Conservation (phyloP, 108 stramenopile species). For the Cyclostephanos tholiformis region DNA sequence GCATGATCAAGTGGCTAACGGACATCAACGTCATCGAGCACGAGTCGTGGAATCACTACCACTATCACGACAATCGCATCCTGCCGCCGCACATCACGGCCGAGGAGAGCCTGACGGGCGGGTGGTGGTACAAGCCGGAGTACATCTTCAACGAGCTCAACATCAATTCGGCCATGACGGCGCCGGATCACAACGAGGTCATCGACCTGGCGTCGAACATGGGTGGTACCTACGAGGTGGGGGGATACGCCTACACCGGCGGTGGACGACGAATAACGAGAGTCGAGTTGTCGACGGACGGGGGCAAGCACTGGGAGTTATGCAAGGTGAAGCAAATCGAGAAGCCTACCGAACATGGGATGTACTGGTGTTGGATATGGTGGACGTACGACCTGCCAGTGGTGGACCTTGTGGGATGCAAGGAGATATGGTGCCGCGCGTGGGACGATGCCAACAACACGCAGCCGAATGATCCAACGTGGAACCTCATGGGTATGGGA, state of each 20-base stretch:
- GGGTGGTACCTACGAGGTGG: conserved; percentile 75
- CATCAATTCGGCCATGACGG: conserved; percentile 95
- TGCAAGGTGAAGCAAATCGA: conserved; percentile 75
- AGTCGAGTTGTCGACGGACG: conserved; percentile 91
- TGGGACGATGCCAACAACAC: conserved; percentile 94
- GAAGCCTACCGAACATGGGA: conserved; percentile 83
- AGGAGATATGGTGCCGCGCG: conserved; percentile 93
- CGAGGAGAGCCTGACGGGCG: conserved; percentile 86
- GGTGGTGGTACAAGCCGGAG: conserved; percentile 99
- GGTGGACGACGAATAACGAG: conserved; percentile 91
- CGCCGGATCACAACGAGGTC: conserved; percentile 92
- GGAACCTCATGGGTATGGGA: conserved; percentile 99
- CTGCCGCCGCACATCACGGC: conserved; percentile 94
- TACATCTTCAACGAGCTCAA: conserved; percentile 98
- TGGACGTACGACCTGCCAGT: conserved; percentile 79
- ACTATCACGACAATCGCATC: conserved; percentile 98
- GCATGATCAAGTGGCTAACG: conserved; percentile 98
- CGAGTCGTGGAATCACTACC: conserved; percentile 96
- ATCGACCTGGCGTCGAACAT: conserved; percentile 70
- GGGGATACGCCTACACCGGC: conserved; percentile 97
- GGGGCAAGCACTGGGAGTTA: conserved; percentile 85
- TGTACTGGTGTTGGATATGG: conserved; percentile 95
- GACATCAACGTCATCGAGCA: conserved; percentile 88
- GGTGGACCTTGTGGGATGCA: conserved; percentile 79
- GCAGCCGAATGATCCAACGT: conserved; percentile 91